These are phyloP conservation scores for Erythrophleum fordii DNA, from an alignment of 306 rosid species.

Conservation along the genomic window DNA sequence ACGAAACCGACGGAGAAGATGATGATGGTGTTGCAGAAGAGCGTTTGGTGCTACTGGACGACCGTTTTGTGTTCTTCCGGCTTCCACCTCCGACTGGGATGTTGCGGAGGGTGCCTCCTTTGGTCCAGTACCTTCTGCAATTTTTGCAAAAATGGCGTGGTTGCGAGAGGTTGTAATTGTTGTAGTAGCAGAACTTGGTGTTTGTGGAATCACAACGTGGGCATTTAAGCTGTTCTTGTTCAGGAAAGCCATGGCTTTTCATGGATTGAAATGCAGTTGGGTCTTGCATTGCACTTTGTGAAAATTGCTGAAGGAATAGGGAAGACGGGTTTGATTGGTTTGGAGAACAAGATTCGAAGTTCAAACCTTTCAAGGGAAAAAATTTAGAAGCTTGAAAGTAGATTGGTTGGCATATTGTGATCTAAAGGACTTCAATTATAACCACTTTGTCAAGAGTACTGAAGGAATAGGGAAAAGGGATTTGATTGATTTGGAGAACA, in stretches of 20 bases:
- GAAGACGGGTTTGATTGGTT: not conserved
- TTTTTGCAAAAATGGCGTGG: constrained; percentile 96
- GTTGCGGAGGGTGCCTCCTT: constrained; percentile 93
- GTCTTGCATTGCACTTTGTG: constrained; percentile 62
- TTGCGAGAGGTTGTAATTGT: constrained; percentile 95
- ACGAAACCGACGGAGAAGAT: constrained; percentile 48
- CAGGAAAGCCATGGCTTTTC: constrained; percentile 69
- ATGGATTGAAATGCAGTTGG: constrained; percentile 53
- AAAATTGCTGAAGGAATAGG: not conserved
- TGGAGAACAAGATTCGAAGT: not conserved
- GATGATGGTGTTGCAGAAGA: constrained; percentile 36
- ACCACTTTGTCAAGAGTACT: not conserved
- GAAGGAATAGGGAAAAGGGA: not conserved
- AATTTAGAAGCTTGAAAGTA: not conserved
- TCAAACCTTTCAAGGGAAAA: not conserved
- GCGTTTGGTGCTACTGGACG: constrained; percentile 51
- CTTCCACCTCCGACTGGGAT: constrained; percentile 92
- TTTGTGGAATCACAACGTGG: constrained; percentile 88
- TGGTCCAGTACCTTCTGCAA: constrained; percentile 93
- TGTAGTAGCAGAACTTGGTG: constrained; percentile 97
- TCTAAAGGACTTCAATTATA: not conserved
- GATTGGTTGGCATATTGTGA: not conserved
- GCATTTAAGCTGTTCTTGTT: constrained; percentile 81
- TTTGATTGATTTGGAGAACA: constrained; percentile 7
- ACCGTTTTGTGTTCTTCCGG: constrained; percentile 68